These are phyloP conservation scores for Debaryomyces nepalensis DNA, from an alignment of 1,139 yeast species.

Conservation along the genomic window DNA sequence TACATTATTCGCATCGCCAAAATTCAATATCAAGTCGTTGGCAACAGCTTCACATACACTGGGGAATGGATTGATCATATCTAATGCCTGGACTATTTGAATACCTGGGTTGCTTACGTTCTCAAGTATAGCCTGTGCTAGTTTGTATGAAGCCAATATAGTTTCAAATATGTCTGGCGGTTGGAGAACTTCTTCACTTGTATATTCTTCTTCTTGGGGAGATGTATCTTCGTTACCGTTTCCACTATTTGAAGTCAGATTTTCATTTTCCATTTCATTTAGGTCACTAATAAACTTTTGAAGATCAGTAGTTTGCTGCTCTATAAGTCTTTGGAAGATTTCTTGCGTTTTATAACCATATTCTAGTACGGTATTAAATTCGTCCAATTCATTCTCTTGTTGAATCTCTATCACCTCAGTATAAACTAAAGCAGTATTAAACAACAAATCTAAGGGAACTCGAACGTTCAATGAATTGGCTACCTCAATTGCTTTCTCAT, in stretches of 20 bases:
- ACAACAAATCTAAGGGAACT: slow-evolving; percentile 46
- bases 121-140: slow-evolving; percentile 39
- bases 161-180: slow-evolving; percentile 47
- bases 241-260: not conserved
- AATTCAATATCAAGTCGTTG: slow-evolving; percentile 26
- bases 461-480: slow-evolving; percentile 14
- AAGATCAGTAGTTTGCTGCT: slow-evolving; percentile 31
- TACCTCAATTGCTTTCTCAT: slow-evolving; percentile 40
- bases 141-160: slow-evolving; percentile 33
- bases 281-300: slow-evolving; percentile 35
- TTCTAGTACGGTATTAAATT: slow-evolving; percentile 22
- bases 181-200: slow-evolving; percentile 37
- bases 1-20: slow-evolving; percentile 25
- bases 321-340: slow-evolving; percentile 24
- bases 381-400: slow-evolving; percentile 22
- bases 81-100: slow-evolving; percentile 14
- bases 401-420: slow-evolving; percentile 50
- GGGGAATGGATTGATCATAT: slow-evolving; percentile 25
- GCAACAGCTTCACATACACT: slow-evolving; percentile 27
- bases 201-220: slow-evolving; percentile 26
- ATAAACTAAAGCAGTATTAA: slow-evolving; percentile 52
- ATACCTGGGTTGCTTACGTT: slow-evolving; percentile 17
- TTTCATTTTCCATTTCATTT: slow-evolving; percentile 15
- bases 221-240: slow-evolving; percentile 11
- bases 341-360: slow-evolving; percentile 25